Evolutionary conservation across 768 basidiomycete genomes (phyloP).

Genomic region (Rhodotorula toruloides): DNA sequence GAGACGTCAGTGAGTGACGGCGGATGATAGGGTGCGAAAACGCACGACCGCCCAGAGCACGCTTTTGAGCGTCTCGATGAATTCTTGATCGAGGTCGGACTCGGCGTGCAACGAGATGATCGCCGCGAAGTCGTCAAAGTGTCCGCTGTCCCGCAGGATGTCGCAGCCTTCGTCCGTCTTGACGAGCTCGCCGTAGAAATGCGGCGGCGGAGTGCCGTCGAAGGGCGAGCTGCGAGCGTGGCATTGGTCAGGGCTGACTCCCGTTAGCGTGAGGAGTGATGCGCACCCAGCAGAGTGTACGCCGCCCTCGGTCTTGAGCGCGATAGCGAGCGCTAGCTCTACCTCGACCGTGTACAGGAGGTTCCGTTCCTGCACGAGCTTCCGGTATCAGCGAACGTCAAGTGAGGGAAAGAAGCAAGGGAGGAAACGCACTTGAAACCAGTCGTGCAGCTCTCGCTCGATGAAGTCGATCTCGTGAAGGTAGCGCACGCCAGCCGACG

Average conservation of each 20-base stretch:
- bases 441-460: constrained; percentile 87
- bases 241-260: neutral
- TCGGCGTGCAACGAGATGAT: constrained; percentile 70
- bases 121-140: constrained; percentile 83
- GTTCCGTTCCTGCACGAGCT: constrained; percentile 71
- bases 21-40: neutral
- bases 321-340: constrained; percentile 77
- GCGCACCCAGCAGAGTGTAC: neutral
- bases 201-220: constrained; percentile 81
- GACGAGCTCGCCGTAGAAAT: constrained; percentile 97
- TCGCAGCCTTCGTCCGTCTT: constrained; percentile 94
- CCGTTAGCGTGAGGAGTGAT: neutral
- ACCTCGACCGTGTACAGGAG: constrained; percentile 87
- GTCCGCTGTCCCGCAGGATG: constrained; percentile 79
- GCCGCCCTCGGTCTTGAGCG: constrained; percentile 4
- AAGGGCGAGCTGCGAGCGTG: constrained; percentile 54
- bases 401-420: neutral
- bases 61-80: constrained; percentile 86
- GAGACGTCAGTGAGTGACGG: neutral
- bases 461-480: constrained; percentile 88
- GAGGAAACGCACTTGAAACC: constrained; percentile 71
- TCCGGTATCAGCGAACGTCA: neutral
- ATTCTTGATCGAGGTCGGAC: constrained; percentile 68
- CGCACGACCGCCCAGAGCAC: constrained; percentile 89
- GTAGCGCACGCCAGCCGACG: constrained; percentile 84